phyloP scores from a whole-genome alignment of 805 yeast genomes.

The Metschnikowia bowlesiae region DNA sequence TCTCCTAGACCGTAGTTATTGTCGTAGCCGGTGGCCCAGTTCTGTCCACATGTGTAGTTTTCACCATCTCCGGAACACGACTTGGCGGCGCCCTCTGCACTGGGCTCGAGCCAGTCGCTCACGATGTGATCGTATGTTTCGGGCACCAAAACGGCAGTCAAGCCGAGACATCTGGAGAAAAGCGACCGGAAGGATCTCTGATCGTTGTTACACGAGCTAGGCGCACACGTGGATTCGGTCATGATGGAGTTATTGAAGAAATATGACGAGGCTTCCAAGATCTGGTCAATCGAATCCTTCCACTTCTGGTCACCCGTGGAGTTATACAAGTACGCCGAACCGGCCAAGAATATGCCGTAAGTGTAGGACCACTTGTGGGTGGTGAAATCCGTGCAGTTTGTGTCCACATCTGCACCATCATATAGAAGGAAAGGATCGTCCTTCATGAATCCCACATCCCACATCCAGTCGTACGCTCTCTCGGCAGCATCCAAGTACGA shows the following conservation, averaged over 20 bases:
- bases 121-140: slow-evolving; percentile 38
- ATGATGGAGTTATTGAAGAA: slow-evolving; percentile 47
- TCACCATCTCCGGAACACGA: slow-evolving; percentile 79
- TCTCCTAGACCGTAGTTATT: slow-evolving; percentile 71
- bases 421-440: slow-evolving; percentile 32
- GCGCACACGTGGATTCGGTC: slow-evolving; percentile 61
- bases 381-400: slow-evolving; percentile 48
- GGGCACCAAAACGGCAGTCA: slow-evolving; percentile 54
- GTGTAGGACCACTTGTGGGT: slow-evolving; percentile 62
- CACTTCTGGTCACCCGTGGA: slow-evolving; percentile 47
- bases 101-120: slow-evolving; percentile 23
- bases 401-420: slow-evolving; percentile 51
- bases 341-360: slow-evolving; percentile 63
- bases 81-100: slow-evolving; percentile 65
- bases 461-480: slow-evolving; percentile 44
- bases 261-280: slow-evolving; percentile 32
- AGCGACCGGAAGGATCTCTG: slow-evolving; percentile 74
- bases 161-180: slow-evolving; percentile 58
- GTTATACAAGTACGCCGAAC: slow-evolving; percentile 66
- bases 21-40: slow-evolving; percentile 63
- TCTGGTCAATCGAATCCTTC: slow-evolving; percentile 35
- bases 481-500: slow-evolving; percentile 40
- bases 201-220: slow-evolving; percentile 60
- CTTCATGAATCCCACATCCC: slow-evolving; percentile 22
- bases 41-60: slow-evolving; percentile 75